Evolutionary conservation across 805 yeast species (phyloP).

Genomic region (Jamesozyma spencerorum): DNA sequence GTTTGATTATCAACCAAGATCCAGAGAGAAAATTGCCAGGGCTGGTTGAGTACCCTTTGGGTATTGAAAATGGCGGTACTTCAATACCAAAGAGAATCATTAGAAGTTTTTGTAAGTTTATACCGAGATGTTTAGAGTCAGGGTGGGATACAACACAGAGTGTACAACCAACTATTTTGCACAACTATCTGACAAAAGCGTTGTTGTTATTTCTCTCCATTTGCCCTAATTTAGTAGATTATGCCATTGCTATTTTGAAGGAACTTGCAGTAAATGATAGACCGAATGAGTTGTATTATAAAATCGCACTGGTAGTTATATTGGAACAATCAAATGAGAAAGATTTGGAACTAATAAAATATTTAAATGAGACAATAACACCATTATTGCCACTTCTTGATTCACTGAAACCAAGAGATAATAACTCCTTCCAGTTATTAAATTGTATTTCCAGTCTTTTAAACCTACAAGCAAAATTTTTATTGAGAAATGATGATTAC

Average conservation of each 20-base stretch:
- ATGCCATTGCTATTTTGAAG: conserved; percentile 14
- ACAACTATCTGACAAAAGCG: conserved; percentile 49
- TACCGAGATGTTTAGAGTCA: conserved; percentile 39
- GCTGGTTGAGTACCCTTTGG: conserved; percentile 40
- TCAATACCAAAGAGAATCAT: conserved; percentile 28
- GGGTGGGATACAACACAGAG: conserved; percentile 34
- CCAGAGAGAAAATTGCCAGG: conserved; percentile 51
- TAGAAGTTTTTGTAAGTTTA: conserved; percentile 32
- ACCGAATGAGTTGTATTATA: conserved; percentile 18
- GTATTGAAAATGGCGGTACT: conserved; percentile 24
- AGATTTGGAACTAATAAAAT: conserved; percentile 18
- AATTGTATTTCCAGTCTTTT: conserved; percentile 22
- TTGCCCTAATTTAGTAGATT: conserved; percentile 15
- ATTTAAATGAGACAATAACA: conserved; percentile 14
- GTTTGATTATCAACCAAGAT: conserved; percentile 44
- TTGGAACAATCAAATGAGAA: conserved; percentile 15
- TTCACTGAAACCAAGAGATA: conserved; percentile 12
- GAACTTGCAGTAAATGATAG: conserved; percentile 12
- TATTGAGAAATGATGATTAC: conserved; percentile 19
- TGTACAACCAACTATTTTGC: conserved; percentile 29
- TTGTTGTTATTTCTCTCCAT: conserved; percentile 25
- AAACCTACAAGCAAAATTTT: conserved; percentile 22
- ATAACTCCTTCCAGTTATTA: conserved; percentile 15
- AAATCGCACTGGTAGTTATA: conserved; percentile 19
- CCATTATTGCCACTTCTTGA: conserved; percentile 15